Evolutionary conservation across 2,329 filamentous ascomycete species (phyloP), one percentile per base, ranked within the genome.

Genomic region (Parafenestella ontariensis): DNA sequence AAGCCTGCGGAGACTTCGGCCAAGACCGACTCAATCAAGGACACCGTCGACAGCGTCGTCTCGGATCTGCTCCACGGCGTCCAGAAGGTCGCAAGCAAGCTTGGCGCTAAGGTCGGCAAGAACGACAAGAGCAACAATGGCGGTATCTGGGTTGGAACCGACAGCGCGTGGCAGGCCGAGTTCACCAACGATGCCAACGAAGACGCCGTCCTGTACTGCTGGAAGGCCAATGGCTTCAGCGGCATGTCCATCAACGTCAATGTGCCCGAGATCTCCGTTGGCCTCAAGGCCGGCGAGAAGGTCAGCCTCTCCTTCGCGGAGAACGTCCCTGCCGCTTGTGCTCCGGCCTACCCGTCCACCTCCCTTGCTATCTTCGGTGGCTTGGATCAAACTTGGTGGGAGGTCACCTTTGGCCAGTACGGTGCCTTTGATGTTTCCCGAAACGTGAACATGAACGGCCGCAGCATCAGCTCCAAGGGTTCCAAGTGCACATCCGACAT

Each of bases 401-500:
- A 81, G 70, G 77, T 74, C 50, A 79, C 72, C 51, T 77, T 76
- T 33, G 75, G 74, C 40, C n/a, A 52, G 9, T 37, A 21, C 41
- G 78, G 77, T 57, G 75, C 73, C 34, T 75, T 79, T 52, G 76
- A 81, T 59, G 70, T 81, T 48, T 78, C 76, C 34, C 74, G 78
- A 31, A 72, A 79, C 57, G 72, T 79, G 66, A 78, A 78, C 69
- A 81, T 79, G 78, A 59, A 62, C 44, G 80, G 80, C 31, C 68
- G 73, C 60, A 54, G 34, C 44, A 79, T 81, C 70, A 66, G 61
- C 46, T 69, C 75, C 50, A 72, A 74, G 46, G 70, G 68, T 46
- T 71, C 69, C 55, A 74, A 77, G 54, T 82, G 80, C 67, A 62
- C 67, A 11, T 73, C 76, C 31, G 70, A 78, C 62, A 76, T 80